These are phyloP conservation scores for Phytophthora citrophthora DNA, from an alignment of 352 stramenopile genomes.

Conservation along the genomic window DNA sequence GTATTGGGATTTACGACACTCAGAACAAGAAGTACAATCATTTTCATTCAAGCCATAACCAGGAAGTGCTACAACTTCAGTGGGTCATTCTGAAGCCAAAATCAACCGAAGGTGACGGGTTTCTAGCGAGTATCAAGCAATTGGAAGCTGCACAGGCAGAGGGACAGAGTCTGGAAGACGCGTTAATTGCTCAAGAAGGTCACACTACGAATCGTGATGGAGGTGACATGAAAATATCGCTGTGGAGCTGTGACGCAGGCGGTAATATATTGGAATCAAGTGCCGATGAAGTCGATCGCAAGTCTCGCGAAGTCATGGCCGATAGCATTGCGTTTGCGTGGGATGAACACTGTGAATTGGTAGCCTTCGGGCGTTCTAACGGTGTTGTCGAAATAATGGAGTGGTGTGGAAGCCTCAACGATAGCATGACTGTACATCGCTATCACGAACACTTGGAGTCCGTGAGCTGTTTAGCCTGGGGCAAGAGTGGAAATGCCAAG, in stretches of 20 bases:
- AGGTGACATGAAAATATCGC: conserved; percentile 35
- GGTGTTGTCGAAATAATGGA: conserved; percentile 54
- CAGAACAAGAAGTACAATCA: conserved; percentile 59
- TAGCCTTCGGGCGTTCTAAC: conserved; percentile 50
- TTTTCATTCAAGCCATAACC: conserved; percentile 49
- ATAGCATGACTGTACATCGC: conserved; percentile 6
- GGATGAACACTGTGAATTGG: conserved; percentile 23
- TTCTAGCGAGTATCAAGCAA: conserved; percentile 55
- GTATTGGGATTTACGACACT: conserved; percentile 63
- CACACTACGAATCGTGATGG: conserved; percentile 2
- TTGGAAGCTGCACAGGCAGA: conserved; percentile 57
- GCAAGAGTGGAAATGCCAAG: not conserved
- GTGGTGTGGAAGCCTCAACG: not conserved
- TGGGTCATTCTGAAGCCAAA: conserved; percentile 42
- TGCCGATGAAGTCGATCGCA: conserved; percentile 30
- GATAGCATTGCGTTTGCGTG: conserved; percentile 38
- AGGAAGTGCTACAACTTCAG: conserved; percentile 48
- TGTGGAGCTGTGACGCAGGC: conserved; percentile 61
- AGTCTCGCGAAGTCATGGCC: conserved; percentile 28
- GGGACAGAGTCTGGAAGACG: conserved; percentile 58
- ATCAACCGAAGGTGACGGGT: conserved; percentile 9
- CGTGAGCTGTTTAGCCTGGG: conserved; percentile 55
- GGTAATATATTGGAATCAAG: conserved; percentile 49
- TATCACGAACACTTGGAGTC: conserved; percentile 67
- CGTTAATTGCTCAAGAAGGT: conserved; percentile 41